A percentile compares a stretch with the other conserved stretches of the same genome.
These are phyloP conservation scores for Hyaloscypha hepaticicola DNA, from an alignment of 495 filamentous ascomycete species.

Conservation along the genomic window DNA sequence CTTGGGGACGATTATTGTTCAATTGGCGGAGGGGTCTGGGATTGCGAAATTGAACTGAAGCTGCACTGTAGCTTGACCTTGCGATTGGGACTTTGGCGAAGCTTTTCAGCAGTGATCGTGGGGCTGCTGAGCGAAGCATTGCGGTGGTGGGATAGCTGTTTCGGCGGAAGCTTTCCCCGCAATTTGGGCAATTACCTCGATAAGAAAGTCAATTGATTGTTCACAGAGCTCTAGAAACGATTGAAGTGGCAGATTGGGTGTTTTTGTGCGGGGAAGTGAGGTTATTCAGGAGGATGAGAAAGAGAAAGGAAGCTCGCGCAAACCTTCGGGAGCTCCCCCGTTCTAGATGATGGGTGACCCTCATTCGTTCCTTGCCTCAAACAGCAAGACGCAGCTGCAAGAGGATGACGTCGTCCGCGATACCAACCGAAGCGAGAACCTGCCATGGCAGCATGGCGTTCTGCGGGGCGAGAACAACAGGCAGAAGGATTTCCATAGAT, in stretches of 20 bases:
- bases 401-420: background rate
- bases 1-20: constrained; percentile 23
- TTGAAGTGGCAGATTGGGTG: constrained; percentile 5
- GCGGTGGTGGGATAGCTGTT: constrained; percentile 20
- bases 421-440: background rate
- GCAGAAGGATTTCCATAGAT: background rate
- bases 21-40: constrained; percentile 17
- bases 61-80: constrained; percentile 28
- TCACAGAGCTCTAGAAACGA: constrained; percentile 3
- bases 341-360: background rate
- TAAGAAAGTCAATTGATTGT: constrained; percentile 9
- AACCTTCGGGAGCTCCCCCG: background rate
- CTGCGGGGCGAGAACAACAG: background rate
- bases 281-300: background rate
- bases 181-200: constrained; percentile 8
- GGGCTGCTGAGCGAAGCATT: constrained; percentile 40
- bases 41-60: constrained; percentile 24
- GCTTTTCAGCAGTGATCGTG: constrained; percentile 35
- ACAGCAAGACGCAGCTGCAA: constrained; percentile 5
- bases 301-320: background rate
- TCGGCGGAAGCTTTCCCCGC: constrained; percentile 27
- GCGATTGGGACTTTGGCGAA: constrained; percentile 29
- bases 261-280: background rate
- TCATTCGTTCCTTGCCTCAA: constrained; percentile 1
- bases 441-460: background rate